These are phyloP conservation scores for Laguncularia racemosa DNA, from an alignment of 345 rosid species.

Conservation along the genomic window DNA sequence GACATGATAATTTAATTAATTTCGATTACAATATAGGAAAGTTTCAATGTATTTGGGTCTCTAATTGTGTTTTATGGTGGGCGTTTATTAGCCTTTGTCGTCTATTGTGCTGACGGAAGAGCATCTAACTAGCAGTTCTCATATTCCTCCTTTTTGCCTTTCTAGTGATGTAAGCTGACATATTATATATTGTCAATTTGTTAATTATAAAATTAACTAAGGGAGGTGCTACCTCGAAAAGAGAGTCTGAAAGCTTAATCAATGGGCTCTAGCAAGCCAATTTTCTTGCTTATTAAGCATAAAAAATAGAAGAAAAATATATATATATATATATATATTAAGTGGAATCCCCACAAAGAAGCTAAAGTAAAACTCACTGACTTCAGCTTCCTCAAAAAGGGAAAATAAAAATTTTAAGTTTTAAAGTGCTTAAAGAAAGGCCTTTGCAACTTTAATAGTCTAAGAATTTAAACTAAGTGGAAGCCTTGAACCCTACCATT, in stretches of 20 bases:
- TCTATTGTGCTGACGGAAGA: too few species aligned
- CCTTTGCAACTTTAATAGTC: conserved; percentile 15
- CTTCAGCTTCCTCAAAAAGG: conserved; percentile 14
- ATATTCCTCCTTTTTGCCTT: too few species aligned
- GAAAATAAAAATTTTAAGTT: neutral
- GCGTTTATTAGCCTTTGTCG: too few species aligned
- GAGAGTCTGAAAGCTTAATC: neutral
- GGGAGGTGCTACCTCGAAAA: conserved; percentile 2
- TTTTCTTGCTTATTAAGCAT: neutral
- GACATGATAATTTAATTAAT: too few species aligned
- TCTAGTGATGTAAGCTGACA: conserved; percentile 2
- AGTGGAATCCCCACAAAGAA: conserved; percentile 14
- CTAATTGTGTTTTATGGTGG: too few species aligned
- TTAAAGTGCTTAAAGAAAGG: conserved; percentile 5
- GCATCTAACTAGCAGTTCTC: too few species aligned
- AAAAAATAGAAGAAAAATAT: neutral
- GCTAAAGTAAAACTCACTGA: conserved; percentile 9
- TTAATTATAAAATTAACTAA: neutral
- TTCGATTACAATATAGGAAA: too few species aligned
- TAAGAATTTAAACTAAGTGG: conserved; percentile 4
- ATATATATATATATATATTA: conserved; percentile 2
- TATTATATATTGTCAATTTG: neutral
- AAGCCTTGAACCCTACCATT: conserved; percentile 18
- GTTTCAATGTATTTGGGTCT: too few species aligned
- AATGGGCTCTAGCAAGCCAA: conserved; percentile 2